Conservation (phyloP, 345 rosid species). For the Citrus cavaleriei region DNA sequence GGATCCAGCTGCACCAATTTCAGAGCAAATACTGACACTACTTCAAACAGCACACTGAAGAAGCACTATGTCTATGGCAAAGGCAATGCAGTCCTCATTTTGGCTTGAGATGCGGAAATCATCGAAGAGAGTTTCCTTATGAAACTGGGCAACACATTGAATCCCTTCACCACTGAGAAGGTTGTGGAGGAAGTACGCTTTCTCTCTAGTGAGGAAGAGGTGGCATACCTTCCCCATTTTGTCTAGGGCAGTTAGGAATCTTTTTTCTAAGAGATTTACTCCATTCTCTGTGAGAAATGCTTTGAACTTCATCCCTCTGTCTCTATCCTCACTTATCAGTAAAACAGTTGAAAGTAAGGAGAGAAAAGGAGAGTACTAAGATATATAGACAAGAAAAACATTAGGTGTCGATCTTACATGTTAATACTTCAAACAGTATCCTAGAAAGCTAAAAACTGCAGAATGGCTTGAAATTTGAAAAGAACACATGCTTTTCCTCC, state of each 20-base stretch:
- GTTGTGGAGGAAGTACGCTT: slow-evolving; percentile 75
- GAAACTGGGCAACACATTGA: slow-evolving; percentile 88
- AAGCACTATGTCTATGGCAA: slow-evolving; percentile 71
- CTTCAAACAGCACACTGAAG: slow-evolving; percentile 82
- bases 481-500: not conserved
- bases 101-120: slow-evolving; percentile 90
- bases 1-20: too few species aligned
- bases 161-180: slow-evolving; percentile 78
- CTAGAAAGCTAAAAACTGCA: not conserved
- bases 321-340: too few species aligned
- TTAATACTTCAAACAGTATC: not conserved
- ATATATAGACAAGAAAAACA: too few species aligned
- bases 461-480: not conserved
- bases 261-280: slow-evolving; percentile 11
- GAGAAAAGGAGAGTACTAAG: too few species aligned
- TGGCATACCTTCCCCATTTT: slow-evolving; percentile 77
- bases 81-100: slow-evolving; percentile 83
- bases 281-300: too few species aligned
- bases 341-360: too few species aligned
- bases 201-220: slow-evolving; percentile 71
- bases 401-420: too few species aligned
- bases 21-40: slow-evolving; percentile 47
- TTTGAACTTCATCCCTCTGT: too few species aligned
- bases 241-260: slow-evolving; percentile 85
- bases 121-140: slow-evolving; percentile 74